phyloP scores from a whole-genome alignment of 1,284 basidiomycete genomes.

The Ganoderma meredithae region DNA sequence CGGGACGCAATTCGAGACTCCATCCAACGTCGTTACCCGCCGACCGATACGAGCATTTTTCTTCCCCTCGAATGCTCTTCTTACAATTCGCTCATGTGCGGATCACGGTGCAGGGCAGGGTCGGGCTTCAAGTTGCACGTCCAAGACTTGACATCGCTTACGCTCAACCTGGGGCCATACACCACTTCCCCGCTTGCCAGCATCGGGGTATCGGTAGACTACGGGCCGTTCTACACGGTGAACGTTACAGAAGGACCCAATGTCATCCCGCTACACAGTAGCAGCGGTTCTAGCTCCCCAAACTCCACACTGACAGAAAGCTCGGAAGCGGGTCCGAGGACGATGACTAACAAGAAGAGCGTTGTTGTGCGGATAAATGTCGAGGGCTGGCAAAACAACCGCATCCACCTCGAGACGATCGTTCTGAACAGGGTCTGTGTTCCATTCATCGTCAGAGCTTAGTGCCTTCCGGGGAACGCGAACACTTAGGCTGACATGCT shows the following conservation, averaged over 20 bases:
- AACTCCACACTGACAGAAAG: not conserved
- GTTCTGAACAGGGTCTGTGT: constrained; percentile 51
- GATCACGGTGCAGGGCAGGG: constrained; percentile 50
- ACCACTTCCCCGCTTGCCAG: constrained; percentile 55
- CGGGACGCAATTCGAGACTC: not conserved
- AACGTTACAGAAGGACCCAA: constrained; percentile 59
- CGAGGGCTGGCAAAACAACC: constrained; percentile 66
- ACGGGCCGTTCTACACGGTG: constrained; percentile 53
- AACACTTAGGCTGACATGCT: not conserved
- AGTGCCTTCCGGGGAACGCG: not conserved
- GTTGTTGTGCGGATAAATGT: constrained; percentile 56
- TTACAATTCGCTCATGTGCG: not conserved
- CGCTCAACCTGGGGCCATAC: constrained; percentile 56
- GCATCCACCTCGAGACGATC: constrained; percentile 58
- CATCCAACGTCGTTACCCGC: not conserved
- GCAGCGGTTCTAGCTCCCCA: not conserved
- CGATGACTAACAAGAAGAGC: constrained; percentile 23
- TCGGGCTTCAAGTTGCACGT: constrained; percentile 63
- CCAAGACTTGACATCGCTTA: constrained; percentile 51
- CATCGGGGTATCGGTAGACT: constrained; percentile 58
- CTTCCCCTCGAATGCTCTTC: not conserved
- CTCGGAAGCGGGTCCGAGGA: not conserved
- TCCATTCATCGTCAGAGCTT: not conserved
- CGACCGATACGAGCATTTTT: not conserved
- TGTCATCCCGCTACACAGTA: constrained; percentile 46